A percentile compares a stretch with the other conserved stretches of the same genome.
phyloP scores from a whole-genome alignment of 768 basidiomycete genomes.

The Paxillus involutus region DNA sequence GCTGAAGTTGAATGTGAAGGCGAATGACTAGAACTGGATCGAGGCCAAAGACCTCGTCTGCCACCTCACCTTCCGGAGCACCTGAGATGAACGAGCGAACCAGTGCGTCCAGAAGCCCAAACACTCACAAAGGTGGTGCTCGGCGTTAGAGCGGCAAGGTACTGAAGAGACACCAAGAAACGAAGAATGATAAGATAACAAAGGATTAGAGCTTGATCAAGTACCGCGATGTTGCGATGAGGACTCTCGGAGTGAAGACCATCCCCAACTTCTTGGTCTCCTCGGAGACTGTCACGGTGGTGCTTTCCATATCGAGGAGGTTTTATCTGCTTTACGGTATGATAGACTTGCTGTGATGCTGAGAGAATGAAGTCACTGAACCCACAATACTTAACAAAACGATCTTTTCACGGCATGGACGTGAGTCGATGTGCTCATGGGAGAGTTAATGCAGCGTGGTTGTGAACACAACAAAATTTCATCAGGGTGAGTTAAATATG shows the following conservation, averaged over 20 bases:
- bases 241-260: background rate
- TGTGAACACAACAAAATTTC: background rate
- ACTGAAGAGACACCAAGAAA: constrained; percentile 1
- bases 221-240: background rate
- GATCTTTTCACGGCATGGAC: background rate
- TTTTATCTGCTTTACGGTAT: constrained; percentile 7
- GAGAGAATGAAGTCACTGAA: background rate
- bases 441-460: background rate
- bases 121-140: background rate
- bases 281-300: constrained; percentile 19
- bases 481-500: background rate
- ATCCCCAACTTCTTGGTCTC: constrained; percentile 6
- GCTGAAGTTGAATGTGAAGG: constrained; percentile 16
- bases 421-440: background rate
- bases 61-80: background rate
- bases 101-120: background rate
- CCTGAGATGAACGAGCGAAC: constrained; percentile 5
- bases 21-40: constrained; percentile 1
- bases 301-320: background rate
- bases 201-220: constrained; percentile 11
- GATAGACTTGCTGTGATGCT: background rate
- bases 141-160: constrained; percentile 23
- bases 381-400: background rate
- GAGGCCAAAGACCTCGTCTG: background rate
- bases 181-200: constrained; percentile 26